Base-by-base conservation (phyloP, 306 rosid species). In the Carpinus fangiana region DNA sequence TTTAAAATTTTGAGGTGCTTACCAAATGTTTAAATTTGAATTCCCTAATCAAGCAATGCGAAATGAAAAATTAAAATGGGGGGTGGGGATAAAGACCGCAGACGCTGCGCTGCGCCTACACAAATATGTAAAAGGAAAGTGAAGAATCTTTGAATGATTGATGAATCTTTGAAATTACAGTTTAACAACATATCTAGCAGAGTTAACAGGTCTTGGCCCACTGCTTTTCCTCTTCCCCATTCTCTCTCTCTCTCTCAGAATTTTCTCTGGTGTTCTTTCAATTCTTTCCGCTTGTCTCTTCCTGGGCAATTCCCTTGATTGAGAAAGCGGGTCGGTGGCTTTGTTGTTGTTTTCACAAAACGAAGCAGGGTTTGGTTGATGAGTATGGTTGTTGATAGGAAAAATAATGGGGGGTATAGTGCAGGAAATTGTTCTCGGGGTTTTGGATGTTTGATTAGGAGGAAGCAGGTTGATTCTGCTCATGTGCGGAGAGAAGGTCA, bases 401-500 rank as follows among this genome's bases (percentile, higher is more conserved):
- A 20, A 16, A 75, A 59, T 53, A 65, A 57, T 52, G 45, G 36
- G 45, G 82, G 70, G 13, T 77, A 62, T 57, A 80, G 18, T 64
- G 78, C 76, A 65, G 70, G 81, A 74, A 72, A 53, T 23, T 67
- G 65, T 77, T 66, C 70, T 7, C 16, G 81, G 57, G 87, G 81
- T 5, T 76, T 86, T 77, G 79, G 90, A 83, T 86, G 89, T 76
- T 84, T 87, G 48, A 74, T 89, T 75, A 81, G 92, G 56, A 87
- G 89, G 66, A 91, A 91, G 70, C 90, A 81, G 80, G 96, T 91
- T 78, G 96, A 91, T 87, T 91, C 93, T 43, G 85, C 78, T 60
- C 84, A 81, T 76, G 28, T 12, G 9, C 87, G 76, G 68, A 52
- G 66, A 12, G 78, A 79, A 72, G 82, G 76, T 69, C 87, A 75